Percentiles rank a stretch among this genome's conserved stretches.
phyloP scores from a whole-genome alignment of 148 eudicot genomes.

The Limonium bicolor region DNA sequence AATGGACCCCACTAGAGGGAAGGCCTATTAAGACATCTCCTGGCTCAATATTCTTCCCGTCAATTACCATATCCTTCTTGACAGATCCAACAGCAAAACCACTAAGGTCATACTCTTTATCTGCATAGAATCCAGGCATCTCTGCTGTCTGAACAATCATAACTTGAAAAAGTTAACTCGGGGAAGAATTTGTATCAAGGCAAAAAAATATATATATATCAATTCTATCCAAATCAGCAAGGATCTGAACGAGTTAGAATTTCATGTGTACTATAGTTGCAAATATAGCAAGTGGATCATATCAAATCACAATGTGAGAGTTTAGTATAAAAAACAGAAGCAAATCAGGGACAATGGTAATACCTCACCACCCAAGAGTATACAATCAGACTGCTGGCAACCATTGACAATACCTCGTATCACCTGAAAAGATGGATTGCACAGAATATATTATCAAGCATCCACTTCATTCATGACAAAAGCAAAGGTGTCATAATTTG shows the following conservation, averaged over 20 bases:
- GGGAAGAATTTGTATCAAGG: too few species aligned
- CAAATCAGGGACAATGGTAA: too few species aligned
- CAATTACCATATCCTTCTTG: constrained; percentile 68
- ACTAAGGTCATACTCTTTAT: constrained; percentile 90
- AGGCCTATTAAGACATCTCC: constrained; percentile 89
- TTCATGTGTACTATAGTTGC: too few species aligned
- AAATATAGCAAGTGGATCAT: too few species aligned
- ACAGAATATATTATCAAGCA: not conserved
- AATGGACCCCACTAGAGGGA: constrained; percentile 95
- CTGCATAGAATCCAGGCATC: constrained; percentile 89
- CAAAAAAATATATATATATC: too few species aligned
- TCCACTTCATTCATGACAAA: too few species aligned
- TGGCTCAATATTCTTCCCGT: constrained; percentile 59
- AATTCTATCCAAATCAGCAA: too few species aligned
- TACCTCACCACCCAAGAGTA: constrained; percentile 98
- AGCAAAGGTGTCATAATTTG: too few species aligned
- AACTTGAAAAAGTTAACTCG: too few species aligned
- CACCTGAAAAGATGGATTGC: constrained; percentile 32
- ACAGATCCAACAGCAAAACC: constrained; percentile 96
- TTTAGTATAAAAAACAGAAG: too few species aligned
- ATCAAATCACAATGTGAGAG: too few species aligned
- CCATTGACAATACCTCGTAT: constrained; percentile 88
- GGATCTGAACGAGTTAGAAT: too few species aligned
- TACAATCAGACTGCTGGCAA: constrained; percentile 84
- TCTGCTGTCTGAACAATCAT: constrained; percentile 79